A percentile compares a stretch with the other conserved stretches of the same genome.
Conservation (phyloP, 805 yeast genomes). For the Candida schatavii region DNA sequence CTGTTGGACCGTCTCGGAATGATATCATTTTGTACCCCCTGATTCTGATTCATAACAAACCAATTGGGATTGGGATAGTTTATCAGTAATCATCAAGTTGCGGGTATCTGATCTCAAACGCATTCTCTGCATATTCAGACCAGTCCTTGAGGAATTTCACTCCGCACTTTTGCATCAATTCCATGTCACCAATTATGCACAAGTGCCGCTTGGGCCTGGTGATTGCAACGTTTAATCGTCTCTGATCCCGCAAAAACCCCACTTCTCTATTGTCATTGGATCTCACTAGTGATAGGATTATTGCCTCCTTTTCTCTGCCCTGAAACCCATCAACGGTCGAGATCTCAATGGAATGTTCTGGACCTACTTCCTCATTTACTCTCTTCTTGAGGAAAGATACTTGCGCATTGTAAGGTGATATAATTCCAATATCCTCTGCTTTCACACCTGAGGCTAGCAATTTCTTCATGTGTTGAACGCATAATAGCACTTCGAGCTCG, state of each 20-base stretch:
- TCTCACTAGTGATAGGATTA: conserved; percentile 76
- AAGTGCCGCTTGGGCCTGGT: conserved; percentile 86
- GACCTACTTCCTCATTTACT: conserved; percentile 26
- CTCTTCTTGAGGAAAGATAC: conserved; percentile 56
- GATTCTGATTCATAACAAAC: too few species aligned
- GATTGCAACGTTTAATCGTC: conserved; percentile 89
- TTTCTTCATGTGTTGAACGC: conserved; percentile 50
- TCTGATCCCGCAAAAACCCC: conserved; percentile 76
- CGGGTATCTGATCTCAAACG: conserved; percentile 68
- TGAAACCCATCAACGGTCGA: conserved; percentile 96
- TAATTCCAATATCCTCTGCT: conserved; percentile 68
- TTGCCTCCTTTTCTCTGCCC: conserved; percentile 91
- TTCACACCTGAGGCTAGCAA: conserved; percentile 53
- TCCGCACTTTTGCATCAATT: conserved; percentile 48
- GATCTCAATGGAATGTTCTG: conserved; percentile 55
- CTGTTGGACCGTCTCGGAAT: too few species aligned
- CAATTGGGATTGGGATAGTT: too few species aligned
- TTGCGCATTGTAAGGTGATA: conserved; percentile 90
- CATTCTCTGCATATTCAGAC: conserved; percentile 67
- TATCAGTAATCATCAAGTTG: conserved; percentile 29
- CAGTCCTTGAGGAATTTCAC: conserved; percentile 56
- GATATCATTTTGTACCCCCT: too few species aligned
- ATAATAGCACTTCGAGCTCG: conserved; percentile 70
- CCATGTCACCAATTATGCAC: conserved; percentile 85
- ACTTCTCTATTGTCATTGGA: conserved; percentile 69